These are phyloP conservation scores for Posidonia australis DNA, from an alignment of 106 monocot species.

Conservation along the genomic window DNA sequence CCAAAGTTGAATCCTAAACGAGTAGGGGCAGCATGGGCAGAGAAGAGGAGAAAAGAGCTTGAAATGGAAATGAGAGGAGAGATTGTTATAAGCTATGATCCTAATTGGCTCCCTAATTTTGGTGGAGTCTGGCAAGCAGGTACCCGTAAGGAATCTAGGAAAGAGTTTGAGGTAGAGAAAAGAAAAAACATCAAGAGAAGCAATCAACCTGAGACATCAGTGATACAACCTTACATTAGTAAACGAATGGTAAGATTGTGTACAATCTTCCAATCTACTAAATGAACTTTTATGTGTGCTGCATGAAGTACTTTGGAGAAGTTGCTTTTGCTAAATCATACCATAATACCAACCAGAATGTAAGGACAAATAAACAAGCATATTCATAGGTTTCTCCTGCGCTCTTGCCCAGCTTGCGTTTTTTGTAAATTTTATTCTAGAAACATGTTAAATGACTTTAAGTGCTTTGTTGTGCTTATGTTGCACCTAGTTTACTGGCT, in stretches of 20 bases:
- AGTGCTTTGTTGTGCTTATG: no score
- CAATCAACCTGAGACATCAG: slow-evolving; percentile 25
- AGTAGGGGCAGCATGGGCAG: slow-evolving; percentile 97
- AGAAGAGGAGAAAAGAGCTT: slow-evolving; percentile 68
- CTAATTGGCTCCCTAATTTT: slow-evolving; percentile 95
- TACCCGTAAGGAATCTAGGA: slow-evolving; percentile 83
- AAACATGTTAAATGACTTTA: no score
- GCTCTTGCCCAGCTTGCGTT: no score
- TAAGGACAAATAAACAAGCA: no score
- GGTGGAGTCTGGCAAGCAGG: slow-evolving; percentile 96
- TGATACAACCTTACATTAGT: slow-evolving; percentile 80
- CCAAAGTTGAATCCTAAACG: slow-evolving; percentile 83
- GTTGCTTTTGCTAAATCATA: not conserved
- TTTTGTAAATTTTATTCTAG: no score
- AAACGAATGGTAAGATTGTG: slow-evolving; percentile 65
- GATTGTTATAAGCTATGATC: slow-evolving; percentile 29
- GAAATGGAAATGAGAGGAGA: slow-evolving; percentile 80
- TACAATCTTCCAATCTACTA: not conserved
- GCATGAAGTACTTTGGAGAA: not conserved
- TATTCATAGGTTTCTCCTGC: no score
- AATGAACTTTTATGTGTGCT: not conserved
- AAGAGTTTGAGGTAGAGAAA: slow-evolving; percentile 70
- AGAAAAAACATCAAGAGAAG: slow-evolving; percentile 18
- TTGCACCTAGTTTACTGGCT: no score
- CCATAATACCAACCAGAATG: no score